These are phyloP conservation scores for Corchorus capsularis DNA, from an alignment of 345 rosid species.

Conservation along the genomic window DNA sequence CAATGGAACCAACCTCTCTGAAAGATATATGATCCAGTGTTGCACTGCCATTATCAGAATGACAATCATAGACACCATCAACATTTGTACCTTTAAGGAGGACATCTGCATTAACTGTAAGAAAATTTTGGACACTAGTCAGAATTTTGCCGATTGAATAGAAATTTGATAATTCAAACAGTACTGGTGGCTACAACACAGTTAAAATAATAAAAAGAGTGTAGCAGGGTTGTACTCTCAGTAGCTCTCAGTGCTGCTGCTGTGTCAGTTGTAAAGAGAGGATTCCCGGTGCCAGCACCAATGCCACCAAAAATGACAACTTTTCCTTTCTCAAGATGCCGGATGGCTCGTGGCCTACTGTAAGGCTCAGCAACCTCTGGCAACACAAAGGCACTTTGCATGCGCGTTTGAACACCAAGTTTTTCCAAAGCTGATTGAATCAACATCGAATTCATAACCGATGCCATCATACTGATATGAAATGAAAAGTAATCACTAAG, in stretches of 20 bases:
- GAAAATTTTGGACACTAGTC: no score
- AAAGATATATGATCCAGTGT: conserved; percentile 40
- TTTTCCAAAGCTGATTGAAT: conserved; percentile 59
- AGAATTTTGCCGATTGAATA: no score
- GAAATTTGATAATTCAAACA: neutral
- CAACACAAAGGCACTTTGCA: conserved; percentile 45
- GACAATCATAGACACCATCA: conserved; percentile 38
- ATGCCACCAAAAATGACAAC: conserved; percentile 55
- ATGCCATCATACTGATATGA: conserved; percentile 49
- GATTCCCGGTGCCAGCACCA: conserved; percentile 49
- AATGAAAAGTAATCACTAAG: conserved; percentile 14
- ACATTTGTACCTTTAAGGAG: conserved; percentile 46
- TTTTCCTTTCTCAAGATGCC: conserved; percentile 58
- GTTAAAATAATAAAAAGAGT: neutral
- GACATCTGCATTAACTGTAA: conserved; percentile 47
- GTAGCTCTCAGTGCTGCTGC: conserved; percentile 56
- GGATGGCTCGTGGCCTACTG: conserved; percentile 48
- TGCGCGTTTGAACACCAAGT: conserved; percentile 39
- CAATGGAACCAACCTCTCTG: conserved; percentile 40
- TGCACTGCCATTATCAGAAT: conserved; percentile 26
- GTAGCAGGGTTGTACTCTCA: conserved; percentile 34
- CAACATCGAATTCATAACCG: conserved; percentile 54
- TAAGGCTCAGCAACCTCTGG: conserved; percentile 49
- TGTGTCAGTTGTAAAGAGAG: conserved; percentile 48
- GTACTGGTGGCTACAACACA: neutral